Conservation (phyloP, 139 green algal genomes). For the Spirogloea muscicola region DNA sequence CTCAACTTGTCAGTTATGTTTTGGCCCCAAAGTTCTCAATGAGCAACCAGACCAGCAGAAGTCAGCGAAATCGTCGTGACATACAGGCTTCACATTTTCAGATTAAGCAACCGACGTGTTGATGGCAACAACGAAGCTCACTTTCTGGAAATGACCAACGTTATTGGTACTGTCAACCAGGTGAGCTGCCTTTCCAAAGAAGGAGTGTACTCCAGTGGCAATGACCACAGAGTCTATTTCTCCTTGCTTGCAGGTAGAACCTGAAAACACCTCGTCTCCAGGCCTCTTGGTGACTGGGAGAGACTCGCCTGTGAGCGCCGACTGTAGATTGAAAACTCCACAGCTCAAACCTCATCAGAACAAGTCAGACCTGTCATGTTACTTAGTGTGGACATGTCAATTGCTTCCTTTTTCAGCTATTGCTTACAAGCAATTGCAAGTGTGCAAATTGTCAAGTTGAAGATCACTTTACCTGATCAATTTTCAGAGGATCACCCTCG, state of each 20-base stretch:
- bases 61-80: not conserved
- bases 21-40: not conserved
- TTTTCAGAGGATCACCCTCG: conserved; percentile 26
- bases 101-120: not conserved
- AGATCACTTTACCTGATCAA: conserved; percentile 12
- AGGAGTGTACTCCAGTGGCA: conserved; percentile 69
- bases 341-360: not conserved
- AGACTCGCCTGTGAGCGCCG: conserved; percentile 78
- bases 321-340: conserved; percentile 16
- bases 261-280: conserved; percentile 69
- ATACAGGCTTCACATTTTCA: not conserved
- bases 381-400: not conserved
- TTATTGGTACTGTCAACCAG: conserved; percentile 55
- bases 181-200: conserved; percentile 80
- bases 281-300: conserved; percentile 46
- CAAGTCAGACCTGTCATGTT: not conserved
- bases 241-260: conserved; percentile 79
- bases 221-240: conserved; percentile 73
- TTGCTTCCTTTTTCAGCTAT: not conserved
- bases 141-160: not conserved
- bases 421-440: not conserved
- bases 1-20: not conserved
- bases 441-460: not conserved
- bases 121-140: not conserved
- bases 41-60: not conserved